Evolutionary conservation across 2,329 filamentous ascomycete genomes (phyloP), one percentile per base, ranked within the genome.

Genomic region (Penicillium occitanis): DNA sequence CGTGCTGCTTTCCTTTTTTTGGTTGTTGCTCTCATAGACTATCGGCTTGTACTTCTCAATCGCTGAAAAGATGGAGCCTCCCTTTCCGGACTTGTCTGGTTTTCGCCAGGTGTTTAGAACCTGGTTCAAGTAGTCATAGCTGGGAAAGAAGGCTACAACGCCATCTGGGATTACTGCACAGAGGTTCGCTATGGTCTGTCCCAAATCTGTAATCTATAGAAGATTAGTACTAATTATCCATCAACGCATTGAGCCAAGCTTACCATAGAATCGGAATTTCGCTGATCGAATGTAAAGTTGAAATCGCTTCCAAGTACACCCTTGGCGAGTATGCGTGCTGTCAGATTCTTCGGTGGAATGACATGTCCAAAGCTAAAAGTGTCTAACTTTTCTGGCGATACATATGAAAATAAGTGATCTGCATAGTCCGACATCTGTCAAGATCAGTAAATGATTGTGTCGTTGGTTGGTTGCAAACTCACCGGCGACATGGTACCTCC

Each of bases 401-500:
- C 77, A 59, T 91, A 90, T 0, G 94, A 91, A 68, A 99, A 95
- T 0, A 99, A 83, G 72, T 97, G 91, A 3, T 90, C 85, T 42
- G 86, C 88, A 78, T 97, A 99, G 79, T 98, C 95, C 28, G 90
- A 87, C 82, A 98, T 96, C 77, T 86, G 67, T 30, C 30, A 63
- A 60, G 17, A 70, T 65, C 19, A 50, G 28, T 30, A 22, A 50
- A 25, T 30, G n/a, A 46, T 42, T 46, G 4, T 30, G 5, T 44
- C 14, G 14, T 46, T 11, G 28, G 25, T 60, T 19, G n/a, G 4
- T 11, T n/a, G 2, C 14, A 53, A 25, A 73, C 79, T 73, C 75
- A 86, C 84, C 0, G 95, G 95, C 2, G 95, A 96, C 95, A 99
- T 98, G 30, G 95, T 99, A 25, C 95, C 95, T 66, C 95, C 95